A percentile compares a stretch with the other conserved stretches of the same genome.
These are phyloP conservation scores for Globisporangium rhizosaccharum DNA, from an alignment of 352 stramenopile species.

Conservation along the genomic window DNA sequence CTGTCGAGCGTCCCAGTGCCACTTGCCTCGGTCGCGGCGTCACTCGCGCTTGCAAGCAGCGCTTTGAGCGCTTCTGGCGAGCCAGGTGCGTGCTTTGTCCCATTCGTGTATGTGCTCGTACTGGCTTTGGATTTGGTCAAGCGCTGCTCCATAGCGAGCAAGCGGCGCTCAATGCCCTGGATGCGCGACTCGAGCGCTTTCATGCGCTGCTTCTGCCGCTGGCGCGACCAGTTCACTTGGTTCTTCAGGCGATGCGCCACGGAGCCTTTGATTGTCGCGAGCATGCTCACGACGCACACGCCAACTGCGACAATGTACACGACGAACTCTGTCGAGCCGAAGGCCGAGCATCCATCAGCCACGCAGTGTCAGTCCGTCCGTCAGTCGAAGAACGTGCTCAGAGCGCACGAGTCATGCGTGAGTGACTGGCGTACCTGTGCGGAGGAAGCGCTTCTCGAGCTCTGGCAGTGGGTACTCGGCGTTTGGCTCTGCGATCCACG, in stretches of 20 bases:
- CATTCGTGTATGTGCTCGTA: background rate
- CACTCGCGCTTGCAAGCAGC: background rate
- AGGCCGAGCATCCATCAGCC: background rate
- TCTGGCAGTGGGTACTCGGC: conserved; percentile 82
- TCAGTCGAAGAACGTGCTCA: background rate
- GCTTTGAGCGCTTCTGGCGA: conserved; percentile 4
- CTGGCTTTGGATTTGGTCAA: conserved; percentile 26
- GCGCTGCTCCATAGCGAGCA: conserved; percentile 63
- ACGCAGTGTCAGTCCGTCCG: background rate
- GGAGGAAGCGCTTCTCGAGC: conserved; percentile 78
- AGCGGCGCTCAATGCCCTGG: conserved; percentile 55
- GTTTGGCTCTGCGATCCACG: conserved; percentile 81
- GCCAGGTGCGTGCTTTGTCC: background rate
- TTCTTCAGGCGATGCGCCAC: conserved; percentile 81
- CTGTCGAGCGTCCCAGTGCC: background rate
- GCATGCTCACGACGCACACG: conserved; percentile 72
- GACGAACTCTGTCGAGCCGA: conserved; percentile 40
- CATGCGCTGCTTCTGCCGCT: conserved; percentile 77
- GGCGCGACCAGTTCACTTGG: conserved; percentile 78
- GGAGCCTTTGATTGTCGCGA: conserved; percentile 87
- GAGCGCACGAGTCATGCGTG: background rate
- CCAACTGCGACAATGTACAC: conserved; percentile 78
- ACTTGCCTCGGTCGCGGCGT: background rate
- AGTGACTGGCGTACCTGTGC: conserved; percentile 31
- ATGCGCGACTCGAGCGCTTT: conserved; percentile 69